Base-by-base conservation (phyloP, 169 alveolate genomes). In the Cryptosporidium xiaoi region DNA sequence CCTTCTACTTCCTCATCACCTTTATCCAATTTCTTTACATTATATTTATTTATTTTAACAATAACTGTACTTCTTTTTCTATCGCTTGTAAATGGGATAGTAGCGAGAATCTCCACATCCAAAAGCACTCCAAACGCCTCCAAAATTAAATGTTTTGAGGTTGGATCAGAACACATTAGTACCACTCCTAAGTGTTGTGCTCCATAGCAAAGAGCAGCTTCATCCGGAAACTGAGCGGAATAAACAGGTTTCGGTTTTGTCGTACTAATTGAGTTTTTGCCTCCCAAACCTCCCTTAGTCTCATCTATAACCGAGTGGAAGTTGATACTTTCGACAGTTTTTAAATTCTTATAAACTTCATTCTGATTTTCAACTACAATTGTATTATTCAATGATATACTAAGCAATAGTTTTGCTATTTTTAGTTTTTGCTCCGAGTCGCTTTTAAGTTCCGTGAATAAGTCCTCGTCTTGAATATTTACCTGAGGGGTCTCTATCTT, bases 221-320 rank as follows among this genome's bases (percentile, higher is more conserved):
- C 97, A 65, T 94, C 97, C 3, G 97, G 97, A 13, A 95, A 92
- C 27, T 95, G 92, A 20, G 96, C 96, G 44, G 94, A 95, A 90
- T 93, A 94, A 50, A 87, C 83, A 29, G 93, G 92, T 24, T 83
- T 27, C 0, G 18, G 48, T 12, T 62, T 62, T 1, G 15, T 40
- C 8, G n/a, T 16, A 20, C 64, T 62, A 2, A 51, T 31, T 2
- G 33, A 12, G 7, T 46, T 40, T 40, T 71, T 31, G 16, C 58
- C 40, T 12, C 66, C 66, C 15, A 71, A 51, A 7, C 48, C 24
- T 46, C 44, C 56, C 33, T 34, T 16, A 12, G 3, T 12, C 31
- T 55, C 64, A 24, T 62, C 44, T 15, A 34, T 1, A 27, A 29
- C 62, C n/a, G 66, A 16, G n/a, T 34, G 51, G 15, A 64, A 29